phyloP scores from a whole-genome alignment of 2,329 filamentous ascomycete species.

The Fusarium dimerum region DNA sequence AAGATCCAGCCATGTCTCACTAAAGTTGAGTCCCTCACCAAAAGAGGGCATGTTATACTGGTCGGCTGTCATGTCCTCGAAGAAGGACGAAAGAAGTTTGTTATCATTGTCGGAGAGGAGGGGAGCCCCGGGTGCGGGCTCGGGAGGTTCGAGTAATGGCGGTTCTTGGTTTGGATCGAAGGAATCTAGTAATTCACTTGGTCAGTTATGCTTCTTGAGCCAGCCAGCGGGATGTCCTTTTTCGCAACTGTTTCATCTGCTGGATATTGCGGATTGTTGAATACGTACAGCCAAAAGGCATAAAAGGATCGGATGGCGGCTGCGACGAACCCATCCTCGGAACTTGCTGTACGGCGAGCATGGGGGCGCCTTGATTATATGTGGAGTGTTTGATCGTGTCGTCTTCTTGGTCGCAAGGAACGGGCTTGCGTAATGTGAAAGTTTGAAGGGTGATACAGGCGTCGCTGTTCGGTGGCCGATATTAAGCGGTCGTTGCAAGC shows the following conservation, averaged over 20 bases:
- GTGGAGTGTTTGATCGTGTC: not conserved
- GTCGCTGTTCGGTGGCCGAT: too few species aligned
- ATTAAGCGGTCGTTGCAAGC: too few species aligned
- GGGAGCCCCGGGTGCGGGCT: constrained; percentile 64
- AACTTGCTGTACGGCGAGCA: constrained; percentile 56
- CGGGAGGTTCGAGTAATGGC: constrained; percentile 56
- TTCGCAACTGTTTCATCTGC: too few species aligned
- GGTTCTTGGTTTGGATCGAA: constrained; percentile 47
- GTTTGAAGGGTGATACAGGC: too few species aligned
- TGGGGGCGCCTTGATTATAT: constrained; percentile 44
- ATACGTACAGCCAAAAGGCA: constrained; percentile 69
- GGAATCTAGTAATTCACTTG: constrained; percentile 38
- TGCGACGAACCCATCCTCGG: constrained; percentile 62
- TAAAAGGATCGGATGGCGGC: constrained; percentile 51
- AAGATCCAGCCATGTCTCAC: constrained; percentile 56
- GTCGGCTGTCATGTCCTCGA: constrained; percentile 54
- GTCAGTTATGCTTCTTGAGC: too few species aligned
- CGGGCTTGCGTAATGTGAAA: too few species aligned
- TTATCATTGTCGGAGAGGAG: constrained; percentile 65
- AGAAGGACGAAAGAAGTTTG: constrained; percentile 59
- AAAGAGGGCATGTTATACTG: constrained; percentile 52
- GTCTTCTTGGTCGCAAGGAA: too few species aligned
- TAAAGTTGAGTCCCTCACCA: constrained; percentile 51
- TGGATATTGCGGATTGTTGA: too few species aligned
- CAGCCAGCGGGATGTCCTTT: too few species aligned